Percentiles rank a stretch among this genome's conserved stretches.
These are phyloP conservation scores for Populus hybrid DNA, from an alignment of 441 rosid genomes.

Conservation along the genomic window DNA sequence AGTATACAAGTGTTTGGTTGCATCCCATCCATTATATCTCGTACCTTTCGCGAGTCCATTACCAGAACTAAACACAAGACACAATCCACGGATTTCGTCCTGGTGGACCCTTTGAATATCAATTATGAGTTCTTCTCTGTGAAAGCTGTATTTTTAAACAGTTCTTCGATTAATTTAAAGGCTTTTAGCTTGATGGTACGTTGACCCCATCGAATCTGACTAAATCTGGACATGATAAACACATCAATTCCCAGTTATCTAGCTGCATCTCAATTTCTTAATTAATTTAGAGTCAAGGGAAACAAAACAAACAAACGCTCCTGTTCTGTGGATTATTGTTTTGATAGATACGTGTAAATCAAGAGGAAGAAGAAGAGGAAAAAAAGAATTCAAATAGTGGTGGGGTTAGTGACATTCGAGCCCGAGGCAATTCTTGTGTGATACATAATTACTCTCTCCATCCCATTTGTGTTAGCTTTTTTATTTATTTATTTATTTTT, in stretches of 20 bases:
- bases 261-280: not conserved
- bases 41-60: not conserved
- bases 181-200: not conserved
- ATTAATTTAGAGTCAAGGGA: not conserved
- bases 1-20: constrained; percentile 18
- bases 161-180: not conserved
- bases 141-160: no score
- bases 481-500: no score
- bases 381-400: no score
- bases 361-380: not conserved
- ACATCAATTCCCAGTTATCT: no score
- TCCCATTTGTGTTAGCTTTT: no score
- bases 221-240: no score
- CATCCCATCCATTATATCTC: not conserved
- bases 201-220: not conserved
- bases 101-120: not conserved
- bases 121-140: not conserved
- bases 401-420: no score
- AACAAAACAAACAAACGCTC: not conserved
- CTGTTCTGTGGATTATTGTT: not conserved
- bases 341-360: not conserved
- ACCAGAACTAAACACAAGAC: not conserved
- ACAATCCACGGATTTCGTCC: not conserved
- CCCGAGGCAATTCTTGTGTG: no score
- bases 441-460: no score